Evolutionary conservation across 371 early-diverging fungal species (phyloP), one percentile per base, ranked within the genome.

Genomic region (Mucor mucedo): DNA sequence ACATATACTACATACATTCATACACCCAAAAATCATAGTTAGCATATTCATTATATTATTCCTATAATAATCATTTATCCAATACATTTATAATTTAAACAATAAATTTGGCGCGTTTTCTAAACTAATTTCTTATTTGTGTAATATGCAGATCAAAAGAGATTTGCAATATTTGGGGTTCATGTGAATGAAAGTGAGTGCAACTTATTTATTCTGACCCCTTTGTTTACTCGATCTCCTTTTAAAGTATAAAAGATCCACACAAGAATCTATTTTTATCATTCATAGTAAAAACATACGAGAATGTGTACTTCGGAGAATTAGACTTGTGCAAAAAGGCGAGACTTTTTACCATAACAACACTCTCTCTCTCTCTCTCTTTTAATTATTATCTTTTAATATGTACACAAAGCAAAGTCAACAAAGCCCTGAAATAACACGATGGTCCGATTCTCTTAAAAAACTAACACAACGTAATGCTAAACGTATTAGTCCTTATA

Each of bases 361-460:
- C 21, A 21, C n/a, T 21, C 30, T 60, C 5, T 41, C 21, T 52
- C n/a, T 52, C n/a, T 52, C 41, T 40, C 39, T 49, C 27, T n/a
- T 13, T 44, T 33, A 21, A 8, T 47, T 21, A 47, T 44, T 14
- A 45, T 52, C 5, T 13, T 52, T 32, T 52, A 13, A 45, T 45
- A 54, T 47, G 47, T 47, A 21, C 13, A 11, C 50, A 29, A 50
- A 30, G 7, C 48, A 28, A 27, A 48, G 21, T 10, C 6, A 30
- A 4, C 48, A 28, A 27, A 48, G 21, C 30, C 6, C 50, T 27
- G 50, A 50, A 30, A 30, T 14, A 9, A 30, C 9, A 7, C 21
- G 52, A 40, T 60, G 60, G 60, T 29, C 60, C 6, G 52, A 41
- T 41, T 50, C 60, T 28, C 28, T 60, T n/a, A 60, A 41, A 9